Evolutionary conservation across 306 rosid species (phyloP), one percentile per base, ranked within the genome.

Genomic region (Malus domestica): DNA sequence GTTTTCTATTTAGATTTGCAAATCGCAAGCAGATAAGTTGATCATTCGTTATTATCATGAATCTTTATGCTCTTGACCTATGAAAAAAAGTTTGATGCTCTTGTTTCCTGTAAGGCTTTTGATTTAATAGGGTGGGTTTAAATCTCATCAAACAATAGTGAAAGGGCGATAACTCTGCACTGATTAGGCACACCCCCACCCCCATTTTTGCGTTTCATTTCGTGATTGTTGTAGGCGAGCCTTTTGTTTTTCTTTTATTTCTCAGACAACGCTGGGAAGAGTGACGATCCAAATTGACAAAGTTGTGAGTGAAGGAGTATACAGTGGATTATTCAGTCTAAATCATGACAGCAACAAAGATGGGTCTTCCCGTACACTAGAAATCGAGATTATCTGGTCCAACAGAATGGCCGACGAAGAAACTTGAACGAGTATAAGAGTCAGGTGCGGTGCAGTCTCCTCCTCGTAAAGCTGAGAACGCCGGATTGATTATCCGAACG

Each of bases 201-300:
- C 27, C 33, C 2, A 69, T 68, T 81, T 16, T 63, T 81, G 65
- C 72, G 67, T 76, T 72, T 65, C 22, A 57, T 11, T 74, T 45
- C 66, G 79, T 30, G 68, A 83, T 68, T 25, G 33, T 14, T 60
- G 78, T 23, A 79, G 72, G 67, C 77, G 82, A 70, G 35, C 29
- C 76, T 74, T 58, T 40, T 38, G 35, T 57, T 35, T 27, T 6
- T 29, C 4, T 30, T 54, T 20, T 12, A 4, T 18, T 82, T 70
- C 84, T 60, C 93, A 95, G 98, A 29, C 93, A 58, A 92, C 96
- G 44, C 89, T 95, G 51, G 98, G 98, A 80, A 90, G 87, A 86
- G 98, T 95, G 79, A 92, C 97, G 7, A 92, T 95, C 89, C 98
- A 95, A 83, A 95, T 95, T 55, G 98, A 95, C 78, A 95, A 92